Conservation (phyloP, 306 rosid genomes). For the Corylus avellana region DNA sequence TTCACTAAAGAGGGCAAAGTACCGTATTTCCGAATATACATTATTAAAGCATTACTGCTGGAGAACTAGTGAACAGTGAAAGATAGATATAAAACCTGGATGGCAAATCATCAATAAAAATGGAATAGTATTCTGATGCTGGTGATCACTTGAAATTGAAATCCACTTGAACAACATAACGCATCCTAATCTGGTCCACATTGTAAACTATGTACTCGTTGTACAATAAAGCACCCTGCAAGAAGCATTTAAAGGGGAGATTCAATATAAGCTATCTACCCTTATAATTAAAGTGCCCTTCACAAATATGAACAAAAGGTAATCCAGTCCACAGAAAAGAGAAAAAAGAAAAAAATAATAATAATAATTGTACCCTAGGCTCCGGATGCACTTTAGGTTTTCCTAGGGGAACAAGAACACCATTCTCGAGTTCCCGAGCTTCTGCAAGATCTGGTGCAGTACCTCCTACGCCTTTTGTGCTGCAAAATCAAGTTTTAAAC, state of each 20-base stretch:
- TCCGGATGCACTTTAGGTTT: constrained; percentile 42
- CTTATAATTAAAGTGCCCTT: not conserved
- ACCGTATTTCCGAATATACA: not conserved
- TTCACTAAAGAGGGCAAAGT: not conserved
- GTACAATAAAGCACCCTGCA: constrained; percentile 70
- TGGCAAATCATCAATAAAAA: not conserved
- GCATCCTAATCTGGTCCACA: constrained; percentile 86
- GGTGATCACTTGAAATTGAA: constrained; percentile 55
- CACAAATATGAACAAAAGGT: not conserved
- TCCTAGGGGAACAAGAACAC: constrained; percentile 72
- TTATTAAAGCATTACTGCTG: not conserved
- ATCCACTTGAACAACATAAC: constrained; percentile 71
- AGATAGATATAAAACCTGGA: not conserved
- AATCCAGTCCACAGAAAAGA: not conserved
- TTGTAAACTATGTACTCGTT: constrained; percentile 92
- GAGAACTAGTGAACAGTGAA: not conserved
- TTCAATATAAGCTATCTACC: not conserved
- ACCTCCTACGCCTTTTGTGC: constrained; percentile 86
- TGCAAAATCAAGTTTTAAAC: constrained; percentile 40
- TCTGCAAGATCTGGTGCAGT: constrained; percentile 73
- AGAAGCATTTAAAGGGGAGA: constrained; percentile 3
- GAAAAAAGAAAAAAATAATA: not conserved
- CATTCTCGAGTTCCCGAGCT: constrained; percentile 63
- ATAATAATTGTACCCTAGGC: constrained; percentile 39
- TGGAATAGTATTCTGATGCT: constrained; percentile 10